Evolutionary conservation across 2,329 filamentous ascomycete species (phyloP).

Genomic region (Lachnellula arida): DNA sequence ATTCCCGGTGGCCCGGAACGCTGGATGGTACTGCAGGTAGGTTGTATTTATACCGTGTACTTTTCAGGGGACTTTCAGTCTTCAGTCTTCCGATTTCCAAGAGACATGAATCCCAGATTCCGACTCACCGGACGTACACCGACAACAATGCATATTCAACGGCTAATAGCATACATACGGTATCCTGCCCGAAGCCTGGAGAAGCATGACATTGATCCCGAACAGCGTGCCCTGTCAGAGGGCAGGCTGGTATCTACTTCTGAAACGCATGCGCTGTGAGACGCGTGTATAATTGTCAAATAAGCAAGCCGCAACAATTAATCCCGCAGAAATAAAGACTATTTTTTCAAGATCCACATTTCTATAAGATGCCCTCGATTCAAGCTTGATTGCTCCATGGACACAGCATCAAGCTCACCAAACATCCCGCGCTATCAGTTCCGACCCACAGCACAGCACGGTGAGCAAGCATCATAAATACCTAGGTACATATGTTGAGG

Average conservation of each 20-base stretch:
- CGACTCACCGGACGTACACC: neutral
- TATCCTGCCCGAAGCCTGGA: too few relatives aligned
- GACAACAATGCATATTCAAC: neutral
- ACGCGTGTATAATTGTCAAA: slow-evolving; percentile 15
- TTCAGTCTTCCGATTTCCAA: neutral
- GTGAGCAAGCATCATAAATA: neutral
- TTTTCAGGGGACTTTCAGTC: neutral
- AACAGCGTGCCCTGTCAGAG: neutral
- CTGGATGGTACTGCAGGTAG: neutral
- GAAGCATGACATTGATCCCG: too few relatives aligned
- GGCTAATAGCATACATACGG: too few relatives aligned
- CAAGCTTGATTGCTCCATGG: neutral
- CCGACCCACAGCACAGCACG: neutral
- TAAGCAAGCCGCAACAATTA: slow-evolving; percentile 7
- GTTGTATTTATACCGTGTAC: neutral
- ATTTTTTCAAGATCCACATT: slow-evolving; percentile 2
- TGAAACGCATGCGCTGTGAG: slow-evolving; percentile 15
- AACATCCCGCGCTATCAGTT: neutral
- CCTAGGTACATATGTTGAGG: too few relatives aligned
- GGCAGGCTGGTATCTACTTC: slow-evolving; percentile 3
- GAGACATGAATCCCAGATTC: neutral
- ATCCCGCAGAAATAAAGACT: neutral
- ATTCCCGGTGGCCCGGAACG: neutral
- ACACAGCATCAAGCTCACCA: neutral
- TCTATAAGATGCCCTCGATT: neutral